Conservation (phyloP, 148 eudicot species). For the Diospyros kaki region DNA sequence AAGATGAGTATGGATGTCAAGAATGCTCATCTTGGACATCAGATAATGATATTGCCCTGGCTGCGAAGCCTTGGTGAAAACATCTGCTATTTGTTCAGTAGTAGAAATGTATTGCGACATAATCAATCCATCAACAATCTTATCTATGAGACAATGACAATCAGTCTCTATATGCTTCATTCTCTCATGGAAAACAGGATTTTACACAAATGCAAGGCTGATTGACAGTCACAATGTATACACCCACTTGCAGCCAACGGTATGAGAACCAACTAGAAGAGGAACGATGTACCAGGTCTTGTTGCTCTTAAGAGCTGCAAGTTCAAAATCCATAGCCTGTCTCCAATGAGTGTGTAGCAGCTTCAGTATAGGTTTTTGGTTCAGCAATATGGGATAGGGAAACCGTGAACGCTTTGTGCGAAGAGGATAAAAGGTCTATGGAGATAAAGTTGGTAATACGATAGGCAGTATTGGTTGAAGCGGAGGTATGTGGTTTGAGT, state of each 20-base stretch:
- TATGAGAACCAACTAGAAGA: background rate
- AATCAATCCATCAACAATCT: no score
- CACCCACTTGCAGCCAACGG: constrained; percentile 8
- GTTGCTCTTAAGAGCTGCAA: background rate
- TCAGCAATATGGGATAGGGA: background rate
- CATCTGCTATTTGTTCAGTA: no score
- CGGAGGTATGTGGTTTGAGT: background rate
- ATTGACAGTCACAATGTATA: background rate
- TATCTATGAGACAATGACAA: no score
- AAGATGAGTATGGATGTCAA: no score
- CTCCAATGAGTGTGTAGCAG: background rate
- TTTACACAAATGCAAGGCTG: no score
- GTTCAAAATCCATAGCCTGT: background rate
- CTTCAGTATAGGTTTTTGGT: background rate
- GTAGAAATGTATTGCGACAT: no score
- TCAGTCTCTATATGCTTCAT: no score
- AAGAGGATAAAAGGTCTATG: background rate
- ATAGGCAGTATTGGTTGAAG: background rate
- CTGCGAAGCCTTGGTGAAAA: no score
- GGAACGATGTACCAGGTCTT: background rate
- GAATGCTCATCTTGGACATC: no score
- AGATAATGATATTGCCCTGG: no score
- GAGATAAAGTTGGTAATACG: background rate
- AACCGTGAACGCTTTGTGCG: background rate
- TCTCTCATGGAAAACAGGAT: no score